phyloP scores from a whole-genome alignment of 257 asterid genomes.

The Cruciata laevipes region DNA sequence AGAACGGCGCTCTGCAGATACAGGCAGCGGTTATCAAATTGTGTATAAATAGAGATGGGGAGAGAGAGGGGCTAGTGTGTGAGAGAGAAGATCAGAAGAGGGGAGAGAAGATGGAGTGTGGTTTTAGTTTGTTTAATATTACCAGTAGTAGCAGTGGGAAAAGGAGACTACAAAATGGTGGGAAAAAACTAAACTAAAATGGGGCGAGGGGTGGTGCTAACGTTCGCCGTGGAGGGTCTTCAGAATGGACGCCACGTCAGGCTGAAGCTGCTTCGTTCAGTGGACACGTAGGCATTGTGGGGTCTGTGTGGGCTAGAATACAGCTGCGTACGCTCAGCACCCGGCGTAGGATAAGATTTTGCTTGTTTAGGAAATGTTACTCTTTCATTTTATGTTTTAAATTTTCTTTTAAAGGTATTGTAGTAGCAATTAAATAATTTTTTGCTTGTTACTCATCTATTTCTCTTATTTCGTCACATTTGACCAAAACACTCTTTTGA shows the following conservation, averaged over 20 bases:
- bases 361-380: not conserved
- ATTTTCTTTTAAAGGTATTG: not conserved
- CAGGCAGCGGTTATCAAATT: not conserved
- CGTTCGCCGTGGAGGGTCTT: constrained; percentile 5
- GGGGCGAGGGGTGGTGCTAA: not conserved
- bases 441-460: too few relatives aligned
- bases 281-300: constrained; percentile 14
- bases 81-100: constrained; percentile 1
- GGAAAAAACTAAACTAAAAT: constrained; percentile 20
- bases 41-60: not conserved
- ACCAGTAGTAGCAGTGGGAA: constrained; percentile 4
- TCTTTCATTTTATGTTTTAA: too few relatives aligned
- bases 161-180: not conserved
- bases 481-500: too few relatives aligned
- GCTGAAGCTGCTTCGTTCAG: not conserved
- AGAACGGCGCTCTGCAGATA: not conserved
- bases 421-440: not conserved
- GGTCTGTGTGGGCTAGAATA: not conserved
- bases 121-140: not conserved
- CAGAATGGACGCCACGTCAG: constrained; percentile 15
- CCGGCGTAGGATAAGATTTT: constrained; percentile 16
- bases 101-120: constrained; percentile 2
- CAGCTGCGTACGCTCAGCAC: not conserved
- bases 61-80: not conserved
- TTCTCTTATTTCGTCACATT: too few relatives aligned